Evolutionary conservation across 2,329 filamentous ascomycete species (phyloP), one percentile per base, ranked within the genome.

Genomic region (Alternaria tenuissima): DNA sequence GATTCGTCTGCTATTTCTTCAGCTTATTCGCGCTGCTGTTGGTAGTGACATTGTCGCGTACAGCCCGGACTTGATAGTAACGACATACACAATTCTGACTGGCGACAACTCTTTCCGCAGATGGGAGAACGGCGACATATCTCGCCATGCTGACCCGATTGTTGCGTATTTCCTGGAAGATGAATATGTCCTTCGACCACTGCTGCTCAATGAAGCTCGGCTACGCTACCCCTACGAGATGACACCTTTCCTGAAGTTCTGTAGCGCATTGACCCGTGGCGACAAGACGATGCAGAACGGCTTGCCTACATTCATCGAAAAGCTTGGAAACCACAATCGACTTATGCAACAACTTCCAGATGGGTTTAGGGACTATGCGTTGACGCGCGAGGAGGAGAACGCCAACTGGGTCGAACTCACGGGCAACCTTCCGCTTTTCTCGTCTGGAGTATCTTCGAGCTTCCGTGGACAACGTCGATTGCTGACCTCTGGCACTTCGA

Each of bases 141-240:
- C 62, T 14, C 63, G 59, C 16, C 61, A 74, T 26, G 64, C 67
- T 7, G 72, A 77, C 55, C 74, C 79, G 7, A 61, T 86, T 69
- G 76, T 80, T n/a, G 76, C 78, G n/a, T 79, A 80, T 20, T 87
- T 90, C 64, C 78, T 89, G 24, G 79, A 83, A 18, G 87, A 91
- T 64, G 76, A 82, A 20, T 72, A 75, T 34, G 63, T 82, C 7
- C 78, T 93, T 18, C 83, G 90, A 71, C 83, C 81, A 28, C 76
- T 78, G 18, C 78, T 91, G 63, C 87, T 96, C 32, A 82, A 86
- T 51, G 86, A 91, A 73, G 88, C 94, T 7, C 85, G 90, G 43
- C 86, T 87, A 61, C 89, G 94, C 56, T 97, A 93, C 73, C 94
- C 94, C 0, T 94, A 92, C 76, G 94, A 97, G 78, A 89, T 92